Evolutionary conservation across 2,329 filamentous ascomycete species (phyloP).

Genomic region (Penicillium sp.): DNA sequence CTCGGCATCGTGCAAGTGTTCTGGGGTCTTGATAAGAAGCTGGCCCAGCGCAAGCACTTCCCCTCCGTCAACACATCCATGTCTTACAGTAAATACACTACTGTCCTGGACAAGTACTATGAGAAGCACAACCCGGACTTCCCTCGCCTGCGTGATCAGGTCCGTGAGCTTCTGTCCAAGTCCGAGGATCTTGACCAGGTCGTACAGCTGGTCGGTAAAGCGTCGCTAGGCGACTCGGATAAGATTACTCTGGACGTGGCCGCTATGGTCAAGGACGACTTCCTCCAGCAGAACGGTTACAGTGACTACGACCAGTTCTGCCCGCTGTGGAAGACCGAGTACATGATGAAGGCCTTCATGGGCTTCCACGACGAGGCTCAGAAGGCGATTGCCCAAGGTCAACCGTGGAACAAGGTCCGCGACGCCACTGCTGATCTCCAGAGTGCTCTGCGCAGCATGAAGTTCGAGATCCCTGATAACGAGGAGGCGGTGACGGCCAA

Average conservation of each 20-base stretch:
- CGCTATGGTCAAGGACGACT: slow-evolving; percentile 93
- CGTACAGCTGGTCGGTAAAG: slow-evolving; percentile 97
- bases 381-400: slow-evolving; percentile 88
- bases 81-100: slow-evolving; percentile 97
- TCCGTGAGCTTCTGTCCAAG: slow-evolving; percentile 90
- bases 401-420: slow-evolving; percentile 88
- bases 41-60: slow-evolving; percentile 98
- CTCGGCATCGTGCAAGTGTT: slow-evolving; percentile 98
- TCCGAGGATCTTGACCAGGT: slow-evolving; percentile 98
- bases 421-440: slow-evolving; percentile 89
- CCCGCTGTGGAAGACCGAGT: slow-evolving; percentile 98
- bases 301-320: slow-evolving; percentile 99
- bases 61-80: slow-evolving; percentile 94
- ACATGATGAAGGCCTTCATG: slow-evolving; percentile 99
- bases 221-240: slow-evolving; percentile 90
- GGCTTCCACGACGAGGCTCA: slow-evolving; percentile 97
- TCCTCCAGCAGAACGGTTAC: slow-evolving; percentile 98
- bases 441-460: slow-evolving; percentile 82
- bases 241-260: slow-evolving; percentile 98
- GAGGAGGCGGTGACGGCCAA: slow-evolving; percentile 81
- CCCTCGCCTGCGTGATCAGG: slow-evolving; percentile 85
- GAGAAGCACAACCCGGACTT: slow-evolving; percentile 93
- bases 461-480: slow-evolving; percentile 91
- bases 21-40: slow-evolving; percentile 99
- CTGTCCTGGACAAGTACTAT: slow-evolving; percentile 87